A percentile compares a stretch with the other conserved stretches of the same genome.
These are phyloP conservation scores for Monosporozyma servazzii DNA, from an alignment of 805 yeast genomes.

Conservation along the genomic window DNA sequence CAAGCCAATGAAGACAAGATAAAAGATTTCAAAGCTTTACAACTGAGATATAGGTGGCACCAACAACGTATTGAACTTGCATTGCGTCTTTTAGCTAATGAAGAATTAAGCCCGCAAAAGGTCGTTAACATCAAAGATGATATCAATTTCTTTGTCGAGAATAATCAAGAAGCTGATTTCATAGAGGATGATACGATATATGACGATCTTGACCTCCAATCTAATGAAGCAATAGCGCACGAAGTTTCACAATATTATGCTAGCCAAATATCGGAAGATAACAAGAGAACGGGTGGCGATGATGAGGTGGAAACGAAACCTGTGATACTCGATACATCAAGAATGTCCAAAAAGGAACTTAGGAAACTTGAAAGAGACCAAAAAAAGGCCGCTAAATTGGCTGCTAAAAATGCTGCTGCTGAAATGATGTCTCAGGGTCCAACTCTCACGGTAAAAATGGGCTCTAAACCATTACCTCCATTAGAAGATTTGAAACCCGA, in stretches of 20 bases:
- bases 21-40: conserved; percentile 48
- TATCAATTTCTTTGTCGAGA: conserved; percentile 82
- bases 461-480: conserved; percentile 3
- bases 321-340: conserved; percentile 12
- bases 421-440: conserved; percentile 10
- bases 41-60: conserved; percentile 74
- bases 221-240: conserved; percentile 43
- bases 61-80: conserved; percentile 70
- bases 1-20: conserved; percentile 25
- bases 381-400: conserved; percentile 28
- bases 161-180: conserved; percentile 84
- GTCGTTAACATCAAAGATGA: conserved; percentile 77
- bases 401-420: conserved; percentile 20
- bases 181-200: conserved; percentile 92
- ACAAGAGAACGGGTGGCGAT: conserved; percentile 6
- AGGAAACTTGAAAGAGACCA: conserved; percentile 30
- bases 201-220: conserved; percentile 68
- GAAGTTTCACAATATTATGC: conserved; percentile 37
- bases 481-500: neutral
- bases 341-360: conserved; percentile 28
- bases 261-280: conserved; percentile 23
- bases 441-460: conserved; percentile 7
- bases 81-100: conserved; percentile 71
- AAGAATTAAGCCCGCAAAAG: conserved; percentile 66
- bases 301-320: conserved; percentile 7